Conservation (phyloP, 176 grass and related monocot genomes). For the Canna indica region DNA sequence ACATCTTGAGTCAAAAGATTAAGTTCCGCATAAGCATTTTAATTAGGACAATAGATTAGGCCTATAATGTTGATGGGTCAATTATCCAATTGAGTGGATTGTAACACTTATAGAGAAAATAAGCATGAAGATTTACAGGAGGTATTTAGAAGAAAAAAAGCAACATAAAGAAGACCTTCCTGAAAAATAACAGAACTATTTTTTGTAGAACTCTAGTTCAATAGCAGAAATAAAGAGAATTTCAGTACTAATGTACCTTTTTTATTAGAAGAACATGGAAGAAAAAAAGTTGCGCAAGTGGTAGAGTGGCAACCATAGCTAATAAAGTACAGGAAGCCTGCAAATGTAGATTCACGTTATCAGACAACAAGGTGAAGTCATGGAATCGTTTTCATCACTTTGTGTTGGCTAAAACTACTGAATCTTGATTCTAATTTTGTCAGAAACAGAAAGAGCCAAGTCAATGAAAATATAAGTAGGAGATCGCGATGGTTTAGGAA, state of each 20-base stretch:
- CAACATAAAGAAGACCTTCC: neutral
- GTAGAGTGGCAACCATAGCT: constrained; percentile 85
- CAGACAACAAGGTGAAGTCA: neutral
- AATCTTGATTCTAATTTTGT: constrained; percentile 1
- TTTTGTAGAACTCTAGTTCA: neutral
- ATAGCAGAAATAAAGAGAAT: neutral
- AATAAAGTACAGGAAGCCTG: constrained; percentile 82
- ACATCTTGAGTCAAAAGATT: no score
- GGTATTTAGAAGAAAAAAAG: neutral
- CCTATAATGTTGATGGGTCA: no score
- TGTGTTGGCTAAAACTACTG: neutral
- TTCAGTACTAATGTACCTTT: constrained; percentile 29
- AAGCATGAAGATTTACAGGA: no score
- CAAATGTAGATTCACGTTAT: constrained; percentile 18
- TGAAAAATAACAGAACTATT: neutral
- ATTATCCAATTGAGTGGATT: no score
- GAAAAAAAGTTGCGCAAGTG: constrained; percentile 85
- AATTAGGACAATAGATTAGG: no score
- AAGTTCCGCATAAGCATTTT: no score
- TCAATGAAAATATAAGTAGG: no score
- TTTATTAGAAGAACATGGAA: constrained; percentile 97
- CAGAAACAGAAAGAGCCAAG: no score
- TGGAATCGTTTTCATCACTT: neutral
- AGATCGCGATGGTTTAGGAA: neutral
- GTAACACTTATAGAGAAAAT: no score